Conservation (phyloP, 2,329 filamentous ascomycete species). For the Epichloe uncinata region DNA sequence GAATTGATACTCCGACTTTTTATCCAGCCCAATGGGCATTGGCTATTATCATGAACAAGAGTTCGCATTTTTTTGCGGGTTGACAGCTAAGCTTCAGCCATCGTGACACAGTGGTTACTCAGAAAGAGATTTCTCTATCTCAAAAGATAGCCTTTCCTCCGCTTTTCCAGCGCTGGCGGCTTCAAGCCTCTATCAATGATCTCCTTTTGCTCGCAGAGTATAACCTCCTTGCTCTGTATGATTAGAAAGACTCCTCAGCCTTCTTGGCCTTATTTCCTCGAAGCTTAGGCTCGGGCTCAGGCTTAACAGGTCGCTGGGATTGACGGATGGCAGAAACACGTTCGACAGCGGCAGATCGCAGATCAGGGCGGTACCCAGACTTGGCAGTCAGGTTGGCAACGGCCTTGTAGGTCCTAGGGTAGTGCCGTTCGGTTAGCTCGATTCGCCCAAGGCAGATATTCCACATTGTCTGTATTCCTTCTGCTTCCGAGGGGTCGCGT, state of each 20-base stretch:
- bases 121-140: neutral
- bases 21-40: neutral
- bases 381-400: slow-evolving; percentile 75
- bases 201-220: neutral
- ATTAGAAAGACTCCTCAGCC: slow-evolving; percentile 36
- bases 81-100: neutral
- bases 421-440: neutral
- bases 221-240: neutral
- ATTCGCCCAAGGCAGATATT: slow-evolving; percentile 10
- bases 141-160: neutral
- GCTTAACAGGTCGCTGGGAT: slow-evolving; percentile 69
- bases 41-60: neutral
- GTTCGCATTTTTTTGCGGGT: neutral
- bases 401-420: slow-evolving; percentile 67
- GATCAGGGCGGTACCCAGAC: slow-evolving; percentile 71
- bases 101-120: neutral
- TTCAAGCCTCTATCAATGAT: neutral
- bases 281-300: slow-evolving; percentile 57
- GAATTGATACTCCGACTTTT: neutral
- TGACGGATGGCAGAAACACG: slow-evolving; percentile 76
- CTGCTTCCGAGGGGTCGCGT: neutral
- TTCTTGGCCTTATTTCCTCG: slow-evolving; percentile 70
- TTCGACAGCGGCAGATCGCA: slow-evolving; percentile 66
- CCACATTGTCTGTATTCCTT: neutral
- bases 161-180: neutral